Conservation (phyloP, 768 basidiomycete genomes). For the Trametes villosa region DNA sequence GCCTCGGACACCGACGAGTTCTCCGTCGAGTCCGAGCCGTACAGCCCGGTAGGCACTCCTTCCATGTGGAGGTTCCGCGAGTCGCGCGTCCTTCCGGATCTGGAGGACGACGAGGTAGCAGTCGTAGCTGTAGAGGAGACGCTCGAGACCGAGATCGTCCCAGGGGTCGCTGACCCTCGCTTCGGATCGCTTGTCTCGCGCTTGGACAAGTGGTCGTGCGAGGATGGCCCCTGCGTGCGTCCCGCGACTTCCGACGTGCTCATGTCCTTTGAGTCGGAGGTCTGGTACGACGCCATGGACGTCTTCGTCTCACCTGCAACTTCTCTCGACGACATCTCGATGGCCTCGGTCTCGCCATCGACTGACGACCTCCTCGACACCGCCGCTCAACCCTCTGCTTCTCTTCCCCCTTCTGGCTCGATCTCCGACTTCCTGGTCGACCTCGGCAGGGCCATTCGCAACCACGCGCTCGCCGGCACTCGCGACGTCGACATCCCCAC, state of each 20-base stretch:
- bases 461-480: too few relatives aligned
- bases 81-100: neutral
- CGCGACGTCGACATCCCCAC: too few relatives aligned
- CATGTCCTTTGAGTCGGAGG: neutral
- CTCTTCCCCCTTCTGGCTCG: too few relatives aligned
- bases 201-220: neutral
- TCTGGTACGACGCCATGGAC: neutral
- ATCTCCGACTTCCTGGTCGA: too few relatives aligned
- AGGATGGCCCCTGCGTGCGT: neutral
- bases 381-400: too few relatives aligned
- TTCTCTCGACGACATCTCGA: neutral
- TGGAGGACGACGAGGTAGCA: neutral
- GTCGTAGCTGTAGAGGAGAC: neutral
- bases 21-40: neutral
- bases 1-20: neutral
- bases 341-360: neutral
- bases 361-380: too few relatives aligned
- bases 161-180: neutral
- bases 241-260: neutral
- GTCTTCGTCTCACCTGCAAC: neutral
- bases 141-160: neutral
- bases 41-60: neutral
- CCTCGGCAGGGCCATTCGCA: too few relatives aligned
- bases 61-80: neutral
- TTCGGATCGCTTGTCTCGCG: neutral